Conservation (phyloP, 83 land plant species). For the Picea abies region DNA sequence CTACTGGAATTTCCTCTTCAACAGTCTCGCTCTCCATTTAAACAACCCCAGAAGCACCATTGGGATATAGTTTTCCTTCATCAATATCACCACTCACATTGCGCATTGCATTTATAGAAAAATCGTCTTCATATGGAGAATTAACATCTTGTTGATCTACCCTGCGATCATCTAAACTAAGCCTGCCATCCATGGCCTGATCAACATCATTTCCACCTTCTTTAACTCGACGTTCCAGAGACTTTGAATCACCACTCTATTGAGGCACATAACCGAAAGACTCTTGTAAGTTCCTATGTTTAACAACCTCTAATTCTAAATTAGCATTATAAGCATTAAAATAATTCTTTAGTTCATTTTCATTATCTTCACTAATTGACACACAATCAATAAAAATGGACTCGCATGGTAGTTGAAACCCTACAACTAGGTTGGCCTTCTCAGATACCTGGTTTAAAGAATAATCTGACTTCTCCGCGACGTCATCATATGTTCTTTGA, state of each 20-base stretch:
- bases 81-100: not conserved
- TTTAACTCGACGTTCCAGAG: not conserved
- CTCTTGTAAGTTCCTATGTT: slow-evolving; percentile 55
- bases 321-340: slow-evolving; percentile 66
- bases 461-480: not conserved
- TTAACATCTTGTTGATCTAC: not conserved
- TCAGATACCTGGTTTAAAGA: slow-evolving; percentile 39
- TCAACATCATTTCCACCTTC: not conserved
- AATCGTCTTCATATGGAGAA: not conserved
- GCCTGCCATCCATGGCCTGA: not conserved
- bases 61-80: slow-evolving; percentile 46
- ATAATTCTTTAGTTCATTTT: slow-evolving; percentile 75
- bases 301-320: slow-evolving; percentile 62
- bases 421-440: slow-evolving; percentile 55
- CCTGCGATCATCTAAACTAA: not conserved
- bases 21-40: slow-evolving; percentile 33
- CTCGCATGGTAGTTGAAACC: slow-evolving; percentile 60
- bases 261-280: not conserved
- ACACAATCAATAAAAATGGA: slow-evolving; percentile 76
- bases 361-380: slow-evolving; percentile 58
- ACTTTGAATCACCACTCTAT: not conserved
- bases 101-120: not conserved
- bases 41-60: slow-evolving; percentile 37
- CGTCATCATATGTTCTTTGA: not conserved
- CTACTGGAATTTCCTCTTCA: slow-evolving; percentile 9